These are phyloP conservation scores for Cordyceps javanica DNA, from an alignment of 2,329 filamentous ascomycete genomes.

Conservation along the genomic window DNA sequence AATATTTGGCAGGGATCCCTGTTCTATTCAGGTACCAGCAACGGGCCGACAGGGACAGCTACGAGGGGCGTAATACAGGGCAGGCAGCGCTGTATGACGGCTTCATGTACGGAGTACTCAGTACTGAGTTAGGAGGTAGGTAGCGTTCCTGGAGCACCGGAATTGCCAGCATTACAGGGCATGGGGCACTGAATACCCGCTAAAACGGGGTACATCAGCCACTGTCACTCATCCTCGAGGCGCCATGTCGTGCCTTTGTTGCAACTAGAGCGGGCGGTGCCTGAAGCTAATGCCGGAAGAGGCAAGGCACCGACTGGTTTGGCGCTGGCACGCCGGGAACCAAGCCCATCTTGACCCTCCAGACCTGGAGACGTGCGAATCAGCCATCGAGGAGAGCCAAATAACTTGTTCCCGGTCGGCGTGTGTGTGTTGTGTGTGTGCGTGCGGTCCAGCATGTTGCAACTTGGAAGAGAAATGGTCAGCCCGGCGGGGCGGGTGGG, in stretches of 20 bases:
- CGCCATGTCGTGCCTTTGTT: too few relatives aligned
- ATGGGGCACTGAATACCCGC: neutral
- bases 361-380: neutral
- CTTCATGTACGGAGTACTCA: neutral
- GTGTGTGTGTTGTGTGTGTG: neutral
- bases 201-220: neutral
- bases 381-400: neutral
- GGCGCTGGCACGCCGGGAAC: neutral
- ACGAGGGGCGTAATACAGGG: neutral
- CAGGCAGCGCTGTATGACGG: neutral
- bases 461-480: too few relatives aligned
- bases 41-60: neutral
- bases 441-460: neutral
- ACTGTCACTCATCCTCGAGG: neutral
- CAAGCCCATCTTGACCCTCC: too few relatives aligned
- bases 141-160: neutral
- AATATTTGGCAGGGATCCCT: neutral
- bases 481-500: too few relatives aligned
- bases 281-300: conserved; percentile 3
- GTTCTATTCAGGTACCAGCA: conserved; percentile 2
- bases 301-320: conserved; percentile 1
- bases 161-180: neutral
- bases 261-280: conserved; percentile 1
- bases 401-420: neutral
- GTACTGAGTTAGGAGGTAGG: too few relatives aligned